A percentile compares a stretch with the other conserved stretches of the same genome.
Conservation (phyloP, 305 asterid species). For the Solanum chacoense region DNA sequence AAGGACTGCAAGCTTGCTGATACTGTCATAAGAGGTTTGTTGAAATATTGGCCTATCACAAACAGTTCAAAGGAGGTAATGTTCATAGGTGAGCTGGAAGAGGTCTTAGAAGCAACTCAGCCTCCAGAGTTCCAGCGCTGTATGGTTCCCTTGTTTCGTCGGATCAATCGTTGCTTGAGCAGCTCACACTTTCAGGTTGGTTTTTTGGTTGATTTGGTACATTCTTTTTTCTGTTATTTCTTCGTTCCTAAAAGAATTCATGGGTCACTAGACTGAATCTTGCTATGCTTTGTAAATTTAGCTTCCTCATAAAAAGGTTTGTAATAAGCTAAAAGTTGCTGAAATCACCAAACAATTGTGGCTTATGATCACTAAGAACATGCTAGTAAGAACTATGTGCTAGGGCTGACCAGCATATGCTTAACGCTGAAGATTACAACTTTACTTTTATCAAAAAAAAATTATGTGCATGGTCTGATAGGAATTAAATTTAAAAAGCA, state of each 20-base stretch:
- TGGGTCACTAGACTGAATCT: not conserved
- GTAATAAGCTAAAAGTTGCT: not conserved
- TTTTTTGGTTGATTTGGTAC: not conserved
- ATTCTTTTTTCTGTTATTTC: not conserved
- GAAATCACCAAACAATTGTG: not conserved
- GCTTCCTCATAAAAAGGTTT: not conserved
- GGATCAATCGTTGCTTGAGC: slow-evolving; percentile 37
- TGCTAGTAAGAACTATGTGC: not conserved
- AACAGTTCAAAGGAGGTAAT: slow-evolving; percentile 53
- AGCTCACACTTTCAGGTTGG: slow-evolving; percentile 58
- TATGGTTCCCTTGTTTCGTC: slow-evolving; percentile 48
- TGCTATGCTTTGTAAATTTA: not conserved
- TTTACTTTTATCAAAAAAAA: not conserved
- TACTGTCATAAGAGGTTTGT: slow-evolving; percentile 37
- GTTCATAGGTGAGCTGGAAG: slow-evolving; percentile 57
- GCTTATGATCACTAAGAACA: not conserved
- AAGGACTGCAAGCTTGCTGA: slow-evolving; percentile 51
- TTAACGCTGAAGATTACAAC: not conserved
- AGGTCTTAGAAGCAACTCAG: slow-evolving; percentile 46
- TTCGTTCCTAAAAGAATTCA: not conserved
- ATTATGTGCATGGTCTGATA: not conserved
- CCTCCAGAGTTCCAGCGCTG: slow-evolving; percentile 40
- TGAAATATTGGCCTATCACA: slow-evolving; percentile 56
- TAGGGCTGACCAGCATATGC: not conserved
- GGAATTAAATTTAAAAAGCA: not conserved